Conservation (phyloP, 805 yeast genomes). For the Saturnispora bothae region DNA sequence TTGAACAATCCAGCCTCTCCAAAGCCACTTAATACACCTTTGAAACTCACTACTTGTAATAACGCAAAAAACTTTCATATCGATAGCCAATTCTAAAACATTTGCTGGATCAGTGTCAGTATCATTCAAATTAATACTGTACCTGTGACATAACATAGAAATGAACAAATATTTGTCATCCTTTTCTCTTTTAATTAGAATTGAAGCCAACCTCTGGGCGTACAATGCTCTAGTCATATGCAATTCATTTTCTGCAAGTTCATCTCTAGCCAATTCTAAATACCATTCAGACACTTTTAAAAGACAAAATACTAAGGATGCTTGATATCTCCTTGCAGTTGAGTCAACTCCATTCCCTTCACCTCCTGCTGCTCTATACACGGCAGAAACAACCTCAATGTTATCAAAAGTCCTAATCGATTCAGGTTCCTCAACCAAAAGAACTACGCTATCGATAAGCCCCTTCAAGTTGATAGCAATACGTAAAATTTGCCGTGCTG, state of each 20-base stretch:
- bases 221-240: conserved; percentile 50
- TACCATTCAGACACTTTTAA: conserved; percentile 78
- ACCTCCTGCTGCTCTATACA: conserved; percentile 73
- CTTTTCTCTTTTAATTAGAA: conserved; percentile 51
- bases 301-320: conserved; percentile 58
- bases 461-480: conserved; percentile 65
- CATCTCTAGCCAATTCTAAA: conserved; percentile 43
- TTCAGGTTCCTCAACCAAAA: conserved; percentile 41
- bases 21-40: conserved; percentile 77
- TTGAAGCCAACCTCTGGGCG: conserved; percentile 66
- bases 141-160: conserved; percentile 69
- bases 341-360: conserved; percentile 50
- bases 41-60: conserved; percentile 78
- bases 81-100: conserved; percentile 79
- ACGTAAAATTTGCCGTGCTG: conserved; percentile 56
- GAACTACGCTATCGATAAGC: conserved; percentile 59
- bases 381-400: conserved; percentile 49
- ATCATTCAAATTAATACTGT: conserved; percentile 52
- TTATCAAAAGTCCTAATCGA: conserved; percentile 40
- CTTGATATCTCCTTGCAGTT: conserved; percentile 51
- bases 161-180: conserved; percentile 57
- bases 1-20: conserved; percentile 91
- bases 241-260: conserved; percentile 58
- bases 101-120: conserved; percentile 54
- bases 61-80: conserved; percentile 66